Evolutionary conservation across 352 stramenopile genomes (phyloP).

Genomic region (Thraustochytrium striatum): DNA sequence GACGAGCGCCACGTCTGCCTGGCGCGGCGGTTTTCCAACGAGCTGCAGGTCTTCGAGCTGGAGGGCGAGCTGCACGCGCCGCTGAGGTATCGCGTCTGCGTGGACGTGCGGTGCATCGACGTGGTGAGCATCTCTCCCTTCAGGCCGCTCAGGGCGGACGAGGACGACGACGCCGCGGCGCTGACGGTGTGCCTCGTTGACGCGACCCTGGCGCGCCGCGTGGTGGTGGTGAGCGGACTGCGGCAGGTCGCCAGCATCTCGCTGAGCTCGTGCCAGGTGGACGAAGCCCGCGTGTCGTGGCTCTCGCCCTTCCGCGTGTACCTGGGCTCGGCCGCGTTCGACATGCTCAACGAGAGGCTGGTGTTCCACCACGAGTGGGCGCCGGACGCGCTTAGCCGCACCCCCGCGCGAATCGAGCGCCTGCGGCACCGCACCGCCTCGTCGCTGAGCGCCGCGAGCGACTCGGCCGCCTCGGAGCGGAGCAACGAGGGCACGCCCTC

Average conservation of each 20-base stretch:
- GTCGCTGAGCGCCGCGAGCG: background rate
- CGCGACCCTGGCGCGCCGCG: background rate
- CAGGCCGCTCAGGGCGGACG: too few species aligned
- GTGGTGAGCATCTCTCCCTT: slow-evolving; percentile 30
- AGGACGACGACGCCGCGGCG: too few species aligned
- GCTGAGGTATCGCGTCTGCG: too few species aligned
- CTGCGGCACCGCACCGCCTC: background rate
- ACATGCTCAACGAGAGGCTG: slow-evolving; percentile 4
- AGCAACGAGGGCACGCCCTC: too few species aligned
- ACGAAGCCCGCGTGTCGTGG: background rate
- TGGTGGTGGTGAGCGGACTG: slow-evolving; percentile 16
- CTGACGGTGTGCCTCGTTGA: slow-evolving; percentile 24
- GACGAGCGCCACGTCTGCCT: too few species aligned
- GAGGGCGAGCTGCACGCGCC: too few species aligned
- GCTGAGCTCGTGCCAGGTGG: background rate
- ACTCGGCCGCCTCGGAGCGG: too few species aligned
- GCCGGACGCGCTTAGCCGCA: background rate
- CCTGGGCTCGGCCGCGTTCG: slow-evolving; percentile 10
- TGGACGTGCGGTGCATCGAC: slow-evolving; percentile 25
- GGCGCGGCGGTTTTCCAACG: background rate
- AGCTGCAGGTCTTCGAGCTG: slow-evolving; percentile 20
- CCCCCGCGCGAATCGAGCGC: background rate
- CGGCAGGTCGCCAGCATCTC: slow-evolving; percentile 26
- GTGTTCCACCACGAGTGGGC: background rate
- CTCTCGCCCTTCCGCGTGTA: slow-evolving; percentile 16